A percentile compares a stretch with the other conserved stretches of the same genome.
Evolutionary conservation across 192 early-diverging fungal genomes (phyloP).

Genomic region (Polychytrium aggregatum): DNA sequence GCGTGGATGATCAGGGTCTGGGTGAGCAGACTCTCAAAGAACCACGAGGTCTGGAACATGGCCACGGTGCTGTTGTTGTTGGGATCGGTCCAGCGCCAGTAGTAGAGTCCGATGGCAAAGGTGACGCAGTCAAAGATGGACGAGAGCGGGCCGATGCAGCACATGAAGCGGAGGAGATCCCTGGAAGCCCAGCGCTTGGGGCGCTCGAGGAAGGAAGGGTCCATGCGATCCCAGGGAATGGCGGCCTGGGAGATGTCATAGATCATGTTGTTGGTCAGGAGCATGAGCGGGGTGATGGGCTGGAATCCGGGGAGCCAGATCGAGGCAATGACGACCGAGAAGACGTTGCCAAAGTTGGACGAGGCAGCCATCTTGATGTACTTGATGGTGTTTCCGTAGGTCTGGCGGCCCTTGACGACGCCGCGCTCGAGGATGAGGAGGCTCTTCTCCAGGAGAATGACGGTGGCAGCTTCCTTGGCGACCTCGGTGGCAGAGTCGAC

Average conservation of each 20-base stretch:
- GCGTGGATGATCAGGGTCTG: slow-evolving; percentile 36
- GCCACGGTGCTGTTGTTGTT: slow-evolving; percentile 13
- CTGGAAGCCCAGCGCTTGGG: slow-evolving; percentile 31
- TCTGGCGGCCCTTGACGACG: slow-evolving; percentile 30
- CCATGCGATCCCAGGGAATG: slow-evolving; percentile 39
- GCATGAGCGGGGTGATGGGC: slow-evolving; percentile 34
- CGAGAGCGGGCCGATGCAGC: slow-evolving; percentile 33
- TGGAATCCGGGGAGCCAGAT: slow-evolving; percentile 37
- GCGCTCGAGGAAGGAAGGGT: slow-evolving; percentile 25
- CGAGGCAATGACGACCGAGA: slow-evolving; percentile 34
- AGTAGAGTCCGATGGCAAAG: slow-evolving; percentile 27
- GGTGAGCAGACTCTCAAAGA: slow-evolving; percentile 26
- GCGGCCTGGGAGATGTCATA: slow-evolving; percentile 39
- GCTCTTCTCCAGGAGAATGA: slow-evolving; percentile 38
- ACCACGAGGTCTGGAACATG: slow-evolving; percentile 27
- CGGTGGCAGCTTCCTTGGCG: slow-evolving; percentile 41
- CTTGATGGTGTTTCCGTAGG: slow-evolving; percentile 43
- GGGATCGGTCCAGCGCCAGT: slow-evolving; percentile 24
- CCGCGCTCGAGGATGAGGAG: slow-evolving; percentile 25
- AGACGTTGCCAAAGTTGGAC: slow-evolving; percentile 44
- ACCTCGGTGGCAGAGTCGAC: slow-evolving; percentile 40
- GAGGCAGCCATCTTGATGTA: slow-evolving; percentile 43
- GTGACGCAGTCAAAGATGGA: slow-evolving; percentile 34
- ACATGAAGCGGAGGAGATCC: slow-evolving; percentile 34
- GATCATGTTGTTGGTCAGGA: slow-evolving; percentile 33